A percentile compares a stretch with the other conserved stretches of the same genome.
Evolutionary conservation across 345 rosid genomes (phyloP).

Genomic region (Camelina hispida): DNA sequence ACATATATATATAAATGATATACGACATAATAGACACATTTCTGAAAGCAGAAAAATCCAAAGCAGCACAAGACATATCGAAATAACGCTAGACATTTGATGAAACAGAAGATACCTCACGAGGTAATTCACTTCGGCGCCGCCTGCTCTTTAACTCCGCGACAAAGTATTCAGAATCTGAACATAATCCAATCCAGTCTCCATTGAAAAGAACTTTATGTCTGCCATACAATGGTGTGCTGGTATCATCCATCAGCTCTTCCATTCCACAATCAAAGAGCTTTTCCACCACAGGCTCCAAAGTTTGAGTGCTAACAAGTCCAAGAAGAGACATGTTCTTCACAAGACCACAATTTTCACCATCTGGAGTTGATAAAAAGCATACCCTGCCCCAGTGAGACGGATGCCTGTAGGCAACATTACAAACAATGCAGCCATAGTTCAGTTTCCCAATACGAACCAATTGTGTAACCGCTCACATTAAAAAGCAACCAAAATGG

Average conservation of each 20-base stretch:
- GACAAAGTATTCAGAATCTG: constrained; percentile 63
- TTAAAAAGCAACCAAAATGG: too few species aligned
- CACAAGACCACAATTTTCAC: constrained; percentile 98
- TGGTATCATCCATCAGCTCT: constrained; percentile 59
- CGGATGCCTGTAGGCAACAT: constrained; percentile 64
- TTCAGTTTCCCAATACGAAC: too few species aligned
- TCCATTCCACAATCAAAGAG: constrained; percentile 74
- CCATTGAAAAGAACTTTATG: constrained; percentile 82
- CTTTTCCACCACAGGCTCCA: constrained; percentile 54
- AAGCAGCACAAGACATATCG: constrained; percentile 14
- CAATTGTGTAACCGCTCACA: too few species aligned
- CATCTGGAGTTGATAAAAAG: constrained; percentile 94
- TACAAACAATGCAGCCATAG: too few species aligned
- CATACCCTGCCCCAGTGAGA: constrained; percentile 99
- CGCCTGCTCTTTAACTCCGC: constrained; percentile 62
- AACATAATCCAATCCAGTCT: constrained; percentile 85
- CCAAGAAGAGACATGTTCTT: constrained; percentile 86
- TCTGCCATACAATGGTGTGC: constrained; percentile 53
- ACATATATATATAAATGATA: constrained; percentile 21
- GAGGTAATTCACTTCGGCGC: constrained; percentile 61
- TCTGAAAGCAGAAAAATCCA: constrained; percentile 4
- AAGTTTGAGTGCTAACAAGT: constrained; percentile 62
- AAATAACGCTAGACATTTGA: constrained; percentile 14
- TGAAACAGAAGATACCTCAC: constrained; percentile 56
- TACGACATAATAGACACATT: not conserved